Conservation (phyloP, 768 basidiomycete genomes). For the Agrocybe pediades region DNA sequence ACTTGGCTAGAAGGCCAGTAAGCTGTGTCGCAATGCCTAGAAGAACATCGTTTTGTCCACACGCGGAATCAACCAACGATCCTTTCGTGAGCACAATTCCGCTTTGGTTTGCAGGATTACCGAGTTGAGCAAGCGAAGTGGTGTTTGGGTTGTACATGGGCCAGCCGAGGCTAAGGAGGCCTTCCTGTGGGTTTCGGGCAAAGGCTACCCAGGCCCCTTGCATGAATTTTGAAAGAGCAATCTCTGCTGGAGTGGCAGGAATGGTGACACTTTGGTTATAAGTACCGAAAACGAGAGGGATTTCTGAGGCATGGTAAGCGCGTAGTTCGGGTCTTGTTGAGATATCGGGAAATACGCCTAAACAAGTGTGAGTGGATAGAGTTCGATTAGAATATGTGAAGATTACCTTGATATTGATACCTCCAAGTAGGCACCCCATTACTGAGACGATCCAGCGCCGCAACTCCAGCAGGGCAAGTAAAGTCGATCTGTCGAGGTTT, state of each 20-base stretch:
- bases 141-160: constrained; percentile 15
- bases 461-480: constrained; percentile 30
- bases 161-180: constrained; percentile 24
- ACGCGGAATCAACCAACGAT: constrained; percentile 14
- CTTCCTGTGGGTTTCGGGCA: constrained; percentile 37
- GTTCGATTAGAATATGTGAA: neutral
- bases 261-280: constrained; percentile 27
- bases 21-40: neutral
- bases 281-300: constrained; percentile 42
- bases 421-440: constrained; percentile 30
- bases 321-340: constrained; percentile 33
- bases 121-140: constrained; percentile 18
- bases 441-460: constrained; percentile 25
- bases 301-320: constrained; percentile 39
- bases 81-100: constrained; percentile 16
- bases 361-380: neutral
- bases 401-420: constrained; percentile 28
- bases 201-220: constrained; percentile 45
- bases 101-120: constrained; percentile 19
- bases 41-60: neutral
- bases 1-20: neutral
- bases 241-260: constrained; percentile 22
- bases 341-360: constrained; percentile 39
- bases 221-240: constrained; percentile 34
- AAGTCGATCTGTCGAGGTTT: constrained; percentile 26